phyloP scores from a whole-genome alignment of 2,329 filamentous ascomycete species.

The Lachnellula hyalina region DNA sequence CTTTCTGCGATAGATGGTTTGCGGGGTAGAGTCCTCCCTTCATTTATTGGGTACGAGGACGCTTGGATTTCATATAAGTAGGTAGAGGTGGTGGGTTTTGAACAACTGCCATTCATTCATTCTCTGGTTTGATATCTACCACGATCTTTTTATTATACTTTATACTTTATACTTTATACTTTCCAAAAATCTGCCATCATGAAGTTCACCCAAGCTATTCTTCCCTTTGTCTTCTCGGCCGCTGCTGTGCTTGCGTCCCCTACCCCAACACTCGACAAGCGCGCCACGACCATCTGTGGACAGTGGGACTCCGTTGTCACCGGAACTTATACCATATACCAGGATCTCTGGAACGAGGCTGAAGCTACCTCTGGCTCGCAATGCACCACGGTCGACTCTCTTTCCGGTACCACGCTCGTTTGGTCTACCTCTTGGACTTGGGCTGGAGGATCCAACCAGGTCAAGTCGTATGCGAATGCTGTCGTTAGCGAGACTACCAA shows the following conservation, averaged over 20 bases:
- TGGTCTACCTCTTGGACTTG: constrained; percentile 39
- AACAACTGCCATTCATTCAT: neutral
- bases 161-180: constrained; percentile 18
- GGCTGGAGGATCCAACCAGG: constrained; percentile 32
- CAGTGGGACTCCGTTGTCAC: constrained; percentile 23
- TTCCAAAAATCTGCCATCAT: constrained; percentile 1
- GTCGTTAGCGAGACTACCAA: constrained; percentile 33
- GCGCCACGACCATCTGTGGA: constrained; percentile 28
- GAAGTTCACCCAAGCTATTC: constrained; percentile 11
- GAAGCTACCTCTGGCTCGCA: constrained; percentile 34
- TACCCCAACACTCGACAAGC: constrained; percentile 30
- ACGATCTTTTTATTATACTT: neutral
- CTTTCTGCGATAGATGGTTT: neutral
- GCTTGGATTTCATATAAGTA: neutral
- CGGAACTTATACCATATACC: constrained; percentile 36
- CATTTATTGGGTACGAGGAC: neutral
- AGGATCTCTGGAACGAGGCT: constrained; percentile 29
- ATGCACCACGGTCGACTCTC: constrained; percentile 36
- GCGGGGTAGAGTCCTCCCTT: neutral
- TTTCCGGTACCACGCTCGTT: constrained; percentile 29
- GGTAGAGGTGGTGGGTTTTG: neutral
- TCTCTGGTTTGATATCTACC: neutral
- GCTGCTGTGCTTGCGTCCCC: constrained; percentile 8
- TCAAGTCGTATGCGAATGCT: constrained; percentile 40
- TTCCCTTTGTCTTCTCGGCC: constrained; percentile 4